Conservation (phyloP, 768 basidiomycete genomes). For the Russula vinacea region DNA sequence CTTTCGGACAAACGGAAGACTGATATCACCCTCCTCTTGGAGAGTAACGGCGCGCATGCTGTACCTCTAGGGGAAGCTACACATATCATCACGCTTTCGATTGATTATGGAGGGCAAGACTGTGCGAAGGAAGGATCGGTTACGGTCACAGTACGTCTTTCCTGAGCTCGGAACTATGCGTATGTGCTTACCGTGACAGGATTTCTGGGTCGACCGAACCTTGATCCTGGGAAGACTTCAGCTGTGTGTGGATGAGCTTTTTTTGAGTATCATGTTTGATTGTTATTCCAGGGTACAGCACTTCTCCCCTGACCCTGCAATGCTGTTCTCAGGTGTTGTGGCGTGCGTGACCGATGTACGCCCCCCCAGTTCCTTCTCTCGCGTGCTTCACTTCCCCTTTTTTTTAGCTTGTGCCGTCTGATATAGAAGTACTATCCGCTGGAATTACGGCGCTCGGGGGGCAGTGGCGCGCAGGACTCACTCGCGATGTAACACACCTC, state of each 20-base stretch:
- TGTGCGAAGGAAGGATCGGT: constrained; percentile 15
- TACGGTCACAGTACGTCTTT: constrained; percentile 21
- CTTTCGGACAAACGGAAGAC: constrained; percentile 18
- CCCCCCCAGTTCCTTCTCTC: neutral
- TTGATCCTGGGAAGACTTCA: constrained; percentile 26
- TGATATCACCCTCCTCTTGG: constrained; percentile 16
- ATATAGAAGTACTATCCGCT: constrained; percentile 69
- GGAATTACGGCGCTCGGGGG: constrained; percentile 77
- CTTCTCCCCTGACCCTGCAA: constrained; percentile 73
- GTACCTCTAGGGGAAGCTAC: constrained; percentile 22
- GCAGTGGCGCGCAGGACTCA: constrained; percentile 72
- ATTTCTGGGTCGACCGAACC: constrained; percentile 28
- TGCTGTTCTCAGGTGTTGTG: constrained; percentile 81
- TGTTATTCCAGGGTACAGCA: constrained; percentile 34
- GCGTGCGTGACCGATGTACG: constrained; percentile 67
- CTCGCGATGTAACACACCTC: constrained; percentile 84
- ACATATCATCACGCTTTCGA: constrained; percentile 24
- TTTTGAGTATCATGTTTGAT: neutral
- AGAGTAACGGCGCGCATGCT: constrained; percentile 22
- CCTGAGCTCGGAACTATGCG: neutral
- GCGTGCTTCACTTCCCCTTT: neutral
- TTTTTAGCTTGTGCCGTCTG: constrained; percentile 53
- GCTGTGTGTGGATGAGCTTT: constrained; percentile 14
- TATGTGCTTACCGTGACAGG: constrained; percentile 7
- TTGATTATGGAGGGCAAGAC: constrained; percentile 27